phyloP scores from a whole-genome alignment of 2,329 filamentous ascomycete genomes.

The Pyrenophora seminiperda region DNA sequence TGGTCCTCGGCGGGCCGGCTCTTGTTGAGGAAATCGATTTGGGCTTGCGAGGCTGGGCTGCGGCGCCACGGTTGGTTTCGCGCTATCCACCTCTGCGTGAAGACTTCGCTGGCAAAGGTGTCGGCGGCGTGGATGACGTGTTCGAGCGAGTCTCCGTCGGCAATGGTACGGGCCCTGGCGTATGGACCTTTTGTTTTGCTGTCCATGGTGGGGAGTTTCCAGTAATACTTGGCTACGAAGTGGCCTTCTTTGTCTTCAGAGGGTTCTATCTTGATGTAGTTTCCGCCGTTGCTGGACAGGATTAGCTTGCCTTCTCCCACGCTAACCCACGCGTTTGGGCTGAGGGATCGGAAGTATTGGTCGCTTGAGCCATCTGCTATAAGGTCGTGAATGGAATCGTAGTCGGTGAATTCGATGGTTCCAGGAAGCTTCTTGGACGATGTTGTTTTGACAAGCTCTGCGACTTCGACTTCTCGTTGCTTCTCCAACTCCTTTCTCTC shows the following conservation, averaged over 20 bases:
- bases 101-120: constrained; percentile 72
- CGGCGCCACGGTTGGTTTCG: constrained; percentile 72
- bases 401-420: constrained; percentile 81
- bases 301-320: constrained; percentile 73
- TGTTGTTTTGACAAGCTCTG: constrained; percentile 67
- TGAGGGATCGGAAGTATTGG: constrained; percentile 75
- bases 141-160: constrained; percentile 67
- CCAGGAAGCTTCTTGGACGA: constrained; percentile 40
- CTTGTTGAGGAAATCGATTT: constrained; percentile 74
- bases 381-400: constrained; percentile 88
- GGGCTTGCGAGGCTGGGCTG: constrained; percentile 62
- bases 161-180: constrained; percentile 70
- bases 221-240: constrained; percentile 51
- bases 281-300: constrained; percentile 65
- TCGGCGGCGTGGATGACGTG: constrained; percentile 85
- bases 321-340: constrained; percentile 80
- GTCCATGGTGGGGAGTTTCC: constrained; percentile 45
- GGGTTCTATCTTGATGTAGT: constrained; percentile 62
- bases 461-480: constrained; percentile 57
- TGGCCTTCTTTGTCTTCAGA: constrained; percentile 49
- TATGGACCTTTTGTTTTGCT: constrained; percentile 61
- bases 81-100: constrained; percentile 69
- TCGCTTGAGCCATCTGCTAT: constrained; percentile 82
- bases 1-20: constrained; percentile 61
- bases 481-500: constrained; percentile 52